A percentile compares a stretch with the other conserved stretches of the same genome.
phyloP scores from a whole-genome alignment of 1,284 basidiomycete species.

The Cryptococcus wingfieldii region DNA sequence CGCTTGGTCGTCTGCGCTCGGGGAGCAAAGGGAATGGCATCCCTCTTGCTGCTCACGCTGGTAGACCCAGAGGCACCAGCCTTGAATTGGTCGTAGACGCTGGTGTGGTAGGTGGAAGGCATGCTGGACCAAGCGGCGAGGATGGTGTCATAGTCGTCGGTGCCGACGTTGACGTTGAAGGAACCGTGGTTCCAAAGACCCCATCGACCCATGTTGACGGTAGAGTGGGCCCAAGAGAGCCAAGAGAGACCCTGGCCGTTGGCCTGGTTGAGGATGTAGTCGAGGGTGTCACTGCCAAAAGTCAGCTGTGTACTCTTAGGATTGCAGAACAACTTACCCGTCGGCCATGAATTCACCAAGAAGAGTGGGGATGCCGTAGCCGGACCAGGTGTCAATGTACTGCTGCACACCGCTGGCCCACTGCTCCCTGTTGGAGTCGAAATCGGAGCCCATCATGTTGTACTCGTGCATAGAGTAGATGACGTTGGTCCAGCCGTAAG shows the following conservation, averaged over 20 bases:
- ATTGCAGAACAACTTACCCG: neutral
- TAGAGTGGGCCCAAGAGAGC: conserved; percentile 31
- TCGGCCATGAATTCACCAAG: conserved; percentile 40
- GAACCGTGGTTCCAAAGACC: conserved; percentile 30
- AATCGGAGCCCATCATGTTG: conserved; percentile 28
- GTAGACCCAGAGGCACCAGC: conserved; percentile 18
- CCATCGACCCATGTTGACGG: conserved; percentile 33
- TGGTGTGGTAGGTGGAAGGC: conserved; percentile 11
- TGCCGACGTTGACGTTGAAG: conserved; percentile 24
- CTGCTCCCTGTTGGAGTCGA: conserved; percentile 15
- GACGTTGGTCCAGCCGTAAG: conserved; percentile 39
- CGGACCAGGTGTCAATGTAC: conserved; percentile 22
- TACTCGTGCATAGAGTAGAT: conserved; percentile 40
- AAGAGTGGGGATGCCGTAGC: conserved; percentile 27
- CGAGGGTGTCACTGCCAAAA: conserved; percentile 19
- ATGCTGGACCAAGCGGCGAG: conserved; percentile 26
- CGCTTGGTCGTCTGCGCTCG: conserved; percentile 1
- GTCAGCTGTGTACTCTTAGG: neutral
- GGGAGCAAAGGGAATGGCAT: conserved; percentile 1
- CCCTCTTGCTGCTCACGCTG: conserved; percentile 1
- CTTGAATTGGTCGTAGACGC: conserved; percentile 20
- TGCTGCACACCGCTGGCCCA: conserved; percentile 15
- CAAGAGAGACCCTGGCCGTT: conserved; percentile 27
- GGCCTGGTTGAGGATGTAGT: conserved; percentile 28
- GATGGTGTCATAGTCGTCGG: conserved; percentile 31